phyloP scores from a whole-genome alignment of 352 stramenopile genomes.

The Pythium guiyangense region DNA sequence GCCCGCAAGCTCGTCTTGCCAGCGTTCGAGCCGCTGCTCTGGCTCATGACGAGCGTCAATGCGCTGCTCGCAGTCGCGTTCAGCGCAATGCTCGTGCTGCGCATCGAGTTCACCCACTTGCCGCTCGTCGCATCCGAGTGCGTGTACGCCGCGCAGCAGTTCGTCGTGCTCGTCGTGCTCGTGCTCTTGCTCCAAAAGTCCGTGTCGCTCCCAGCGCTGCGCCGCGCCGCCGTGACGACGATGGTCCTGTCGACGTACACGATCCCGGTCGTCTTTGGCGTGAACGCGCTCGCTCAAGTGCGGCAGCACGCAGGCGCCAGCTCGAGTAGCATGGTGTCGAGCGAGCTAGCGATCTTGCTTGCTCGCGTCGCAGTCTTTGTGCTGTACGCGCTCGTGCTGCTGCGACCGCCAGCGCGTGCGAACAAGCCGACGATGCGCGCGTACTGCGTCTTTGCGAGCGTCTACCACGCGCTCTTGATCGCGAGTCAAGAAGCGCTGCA shows the following conservation, averaged over 20 bases:
- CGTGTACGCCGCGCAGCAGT: conserved; percentile 26
- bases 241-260: conserved; percentile 26
- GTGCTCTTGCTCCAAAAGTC: conserved; percentile 44
- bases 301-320: neutral
- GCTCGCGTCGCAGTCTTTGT: conserved; percentile 5
- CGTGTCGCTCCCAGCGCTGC: conserved; percentile 30
- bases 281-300: too few relatives aligned
- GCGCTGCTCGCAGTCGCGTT: conserved; percentile 14
- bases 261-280: conserved; percentile 16
- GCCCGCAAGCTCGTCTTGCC: conserved; percentile 32
- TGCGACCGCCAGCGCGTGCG: conserved; percentile 1
- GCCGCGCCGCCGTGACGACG: conserved; percentile 22
- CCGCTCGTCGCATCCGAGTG: conserved; percentile 13
- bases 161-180: conserved; percentile 32
- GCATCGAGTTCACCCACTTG: conserved; percentile 4
- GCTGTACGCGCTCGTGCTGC: conserved; percentile 14
- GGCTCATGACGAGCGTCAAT: conserved; percentile 21
- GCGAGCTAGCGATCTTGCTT: too few relatives aligned
- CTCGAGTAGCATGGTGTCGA: neutral
- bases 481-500: too few relatives aligned
- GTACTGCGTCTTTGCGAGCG: conserved; percentile 19
- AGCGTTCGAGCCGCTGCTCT: conserved; percentile 40
- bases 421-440: conserved; percentile 2
- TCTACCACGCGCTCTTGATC: conserved; percentile 17
- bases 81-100: conserved; percentile 4